Evolutionary conservation across 2,329 filamentous ascomycete species (phyloP).

Genomic region (Aspergillus vadensis): DNA sequence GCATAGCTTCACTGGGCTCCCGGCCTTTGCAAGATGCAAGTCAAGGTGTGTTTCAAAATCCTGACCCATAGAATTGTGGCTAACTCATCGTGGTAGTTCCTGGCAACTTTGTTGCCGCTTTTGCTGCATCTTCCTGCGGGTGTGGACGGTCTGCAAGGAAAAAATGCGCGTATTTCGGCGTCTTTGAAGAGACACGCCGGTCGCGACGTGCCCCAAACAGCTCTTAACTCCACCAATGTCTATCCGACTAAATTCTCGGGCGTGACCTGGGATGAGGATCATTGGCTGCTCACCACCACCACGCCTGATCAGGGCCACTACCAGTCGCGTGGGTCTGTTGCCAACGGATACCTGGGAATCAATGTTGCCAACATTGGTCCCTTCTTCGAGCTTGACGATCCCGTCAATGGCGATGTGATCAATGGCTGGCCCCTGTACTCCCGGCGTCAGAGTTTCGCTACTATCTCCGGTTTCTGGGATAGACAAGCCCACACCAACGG

Average conservation of each 20-base stretch:
- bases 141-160: not conserved
- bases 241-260: conserved; percentile 55
- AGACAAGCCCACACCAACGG: conserved; percentile 60
- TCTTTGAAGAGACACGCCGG: conserved; percentile 24
- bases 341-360: conserved; percentile 67
- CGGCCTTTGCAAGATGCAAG: conserved; percentile 20
- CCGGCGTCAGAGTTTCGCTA: conserved; percentile 65
- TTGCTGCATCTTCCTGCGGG: conserved; percentile 13
- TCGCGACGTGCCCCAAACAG: conserved; percentile 2
- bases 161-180: conserved; percentile 23
- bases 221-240: conserved; percentile 25
- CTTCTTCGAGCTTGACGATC: conserved; percentile 61
- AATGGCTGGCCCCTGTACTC: conserved; percentile 70
- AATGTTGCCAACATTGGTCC: conserved; percentile 64
- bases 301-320: conserved; percentile 60
- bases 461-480: conserved; percentile 68
- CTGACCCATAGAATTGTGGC: not conserved
- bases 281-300: conserved; percentile 59
- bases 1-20: not conserved
- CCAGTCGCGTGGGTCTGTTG: conserved; percentile 61
- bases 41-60: conserved; percentile 10
- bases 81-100: conserved; percentile 3
- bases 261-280: conserved; percentile 61
- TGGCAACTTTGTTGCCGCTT: conserved; percentile 11
- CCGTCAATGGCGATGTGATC: conserved; percentile 55